Base-by-base conservation (phyloP, 2,329 filamentous ascomycete species). In the Chaetomium sp. region DNA sequence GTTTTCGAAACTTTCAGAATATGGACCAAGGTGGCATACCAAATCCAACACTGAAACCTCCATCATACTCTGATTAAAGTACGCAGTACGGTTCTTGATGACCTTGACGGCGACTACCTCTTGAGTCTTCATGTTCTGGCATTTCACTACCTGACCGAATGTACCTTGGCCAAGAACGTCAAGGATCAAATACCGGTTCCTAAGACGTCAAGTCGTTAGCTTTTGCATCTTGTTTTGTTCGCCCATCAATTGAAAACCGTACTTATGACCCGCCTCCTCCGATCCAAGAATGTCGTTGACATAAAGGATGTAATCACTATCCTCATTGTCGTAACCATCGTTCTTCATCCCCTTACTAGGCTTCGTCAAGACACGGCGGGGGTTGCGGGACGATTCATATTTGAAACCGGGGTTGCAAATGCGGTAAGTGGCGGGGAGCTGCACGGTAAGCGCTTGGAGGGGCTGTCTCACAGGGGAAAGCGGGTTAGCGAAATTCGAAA, bases 11-110 rank as follows among this genome's bases (percentile, higher is more conserved):
- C 7, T 10, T 12, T 32, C 19, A 6, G 32, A 14, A 1, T 27
- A 7, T 10, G 36, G n/a, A 33, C 10, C 8, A 4, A 0, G 3
- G 36, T 12, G 52, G 64, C 82, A 56, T 79, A 95, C 90, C 79
- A 99, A 70, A 72, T 99, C 94, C 56, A 99, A 79, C 32, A 99
- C 94, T 1, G 94, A 99, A 36, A 99, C 94, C 70, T 99, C 94
- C 94, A 99, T 99, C 94, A 99, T 99, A 72, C 94, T 97, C 72
- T 99, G 94, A 69, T 99, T 99, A 77, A 99, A 99, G 72, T 99
- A 99, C 40, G 94, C 94, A 1, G 94, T 99, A 66, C 92, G 86
- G 72, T 99, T 99, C 76, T 99, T 99, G 75, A 99, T 94, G 53
- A 99, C 94, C 74, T 99, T 99, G 64, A 99, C 94, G 3, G 94